A percentile compares a stretch with the other conserved stretches of the same genome.
Conservation (phyloP, 106 monocot species). For the Allium fistulosum region DNA sequence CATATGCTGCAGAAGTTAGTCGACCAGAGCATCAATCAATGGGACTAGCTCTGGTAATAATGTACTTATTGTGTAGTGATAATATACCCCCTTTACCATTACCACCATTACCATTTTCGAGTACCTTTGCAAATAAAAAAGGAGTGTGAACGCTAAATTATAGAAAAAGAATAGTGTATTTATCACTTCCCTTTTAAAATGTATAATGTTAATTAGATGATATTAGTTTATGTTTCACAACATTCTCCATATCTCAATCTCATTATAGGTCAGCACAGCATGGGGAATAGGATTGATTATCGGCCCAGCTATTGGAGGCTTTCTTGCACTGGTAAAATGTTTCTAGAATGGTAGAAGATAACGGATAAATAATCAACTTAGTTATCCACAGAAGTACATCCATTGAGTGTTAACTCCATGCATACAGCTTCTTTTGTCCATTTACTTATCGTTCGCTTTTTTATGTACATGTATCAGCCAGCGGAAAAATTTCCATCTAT, state of each 20-base stretch:
- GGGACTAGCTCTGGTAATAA: conserved; percentile 57
- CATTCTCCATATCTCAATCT: neutral
- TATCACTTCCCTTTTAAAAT: neutral
- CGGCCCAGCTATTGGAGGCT: conserved; percentile 78
- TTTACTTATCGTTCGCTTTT: neutral
- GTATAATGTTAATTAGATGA: neutral
- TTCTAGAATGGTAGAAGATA: neutral
- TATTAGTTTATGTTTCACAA: too few species aligned
- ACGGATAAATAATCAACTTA: neutral
- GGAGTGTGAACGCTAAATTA: neutral
- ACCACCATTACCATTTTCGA: neutral
- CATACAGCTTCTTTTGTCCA: neutral
- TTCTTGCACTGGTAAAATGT: conserved; percentile 42
- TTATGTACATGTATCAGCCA: conserved; percentile 35
- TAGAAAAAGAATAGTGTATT: too few species aligned
- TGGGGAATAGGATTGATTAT: conserved; percentile 63
- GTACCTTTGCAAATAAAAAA: neutral
- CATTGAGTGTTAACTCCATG: neutral
- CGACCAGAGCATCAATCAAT: conserved; percentile 59
- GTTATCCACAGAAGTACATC: neutral
- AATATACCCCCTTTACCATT: neutral
- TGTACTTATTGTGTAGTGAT: neutral
- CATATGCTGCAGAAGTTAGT: conserved; percentile 56
- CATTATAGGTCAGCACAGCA: conserved; percentile 38
- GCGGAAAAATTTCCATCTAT: conserved; percentile 68